A percentile compares a stretch with the other conserved stretches of the same genome.
Evolutionary conservation across 2,329 filamentous ascomycete genomes (phyloP).

Genomic region (Exophiala viscosa): DNA sequence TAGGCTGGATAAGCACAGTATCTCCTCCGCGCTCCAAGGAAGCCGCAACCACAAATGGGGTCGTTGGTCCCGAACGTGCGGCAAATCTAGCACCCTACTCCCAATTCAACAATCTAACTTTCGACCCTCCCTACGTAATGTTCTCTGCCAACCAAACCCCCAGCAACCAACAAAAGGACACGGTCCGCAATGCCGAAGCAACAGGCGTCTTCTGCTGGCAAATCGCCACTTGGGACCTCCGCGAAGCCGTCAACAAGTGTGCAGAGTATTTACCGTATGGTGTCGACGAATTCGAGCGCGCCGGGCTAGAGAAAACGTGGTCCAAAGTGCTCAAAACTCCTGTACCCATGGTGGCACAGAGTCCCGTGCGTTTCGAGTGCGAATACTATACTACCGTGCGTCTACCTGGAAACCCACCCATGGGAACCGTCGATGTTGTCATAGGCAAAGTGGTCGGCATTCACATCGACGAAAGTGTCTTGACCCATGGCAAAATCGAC

Average conservation of each 20-base stretch:
- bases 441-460: constrained; percentile 57
- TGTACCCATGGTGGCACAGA: constrained; percentile 51
- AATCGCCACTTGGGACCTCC: constrained; percentile 55
- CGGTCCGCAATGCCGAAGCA: constrained; percentile 53
- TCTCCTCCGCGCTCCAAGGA: constrained; percentile 11
- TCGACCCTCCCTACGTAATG: constrained; percentile 61
- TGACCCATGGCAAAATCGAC: constrained; percentile 56
- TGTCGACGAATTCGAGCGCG: constrained; percentile 54
- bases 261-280: constrained; percentile 49
- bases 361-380: constrained; percentile 59
- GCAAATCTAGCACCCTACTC: constrained; percentile 59
- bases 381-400: constrained; percentile 53
- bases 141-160: constrained; percentile 58
- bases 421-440: constrained; percentile 57
- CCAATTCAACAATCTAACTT: constrained; percentile 62
- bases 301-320: constrained; percentile 48
- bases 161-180: constrained; percentile 50
- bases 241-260: constrained; percentile 54
- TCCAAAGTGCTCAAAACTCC: constrained; percentile 35
- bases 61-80: constrained; percentile 18
- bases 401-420: constrained; percentile 54
- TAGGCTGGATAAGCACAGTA: constrained; percentile 59
- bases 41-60: constrained; percentile 40
- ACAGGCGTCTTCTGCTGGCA: constrained; percentile 59
- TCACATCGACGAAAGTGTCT: constrained; percentile 53